Conservation (phyloP, 257 asterid species). For the Solanum microdontum region DNA sequence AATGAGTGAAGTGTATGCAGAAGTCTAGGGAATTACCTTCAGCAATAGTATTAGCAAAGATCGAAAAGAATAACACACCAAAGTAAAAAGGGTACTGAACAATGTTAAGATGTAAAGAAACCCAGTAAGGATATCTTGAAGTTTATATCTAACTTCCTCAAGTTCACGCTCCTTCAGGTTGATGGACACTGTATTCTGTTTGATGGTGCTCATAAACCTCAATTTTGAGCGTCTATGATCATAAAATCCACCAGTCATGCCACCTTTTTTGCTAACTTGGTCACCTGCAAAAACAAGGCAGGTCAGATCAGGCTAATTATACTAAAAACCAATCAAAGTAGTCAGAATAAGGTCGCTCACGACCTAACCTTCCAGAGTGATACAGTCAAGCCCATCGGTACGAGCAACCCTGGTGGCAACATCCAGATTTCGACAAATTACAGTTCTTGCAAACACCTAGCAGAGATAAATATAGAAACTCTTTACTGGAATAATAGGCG, state of each 20-base stretch:
- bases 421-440: constrained; percentile 87
- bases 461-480: not conserved
- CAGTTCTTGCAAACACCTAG: constrained; percentile 90
- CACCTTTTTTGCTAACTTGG: constrained; percentile 98
- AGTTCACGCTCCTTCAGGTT: constrained; percentile 49
- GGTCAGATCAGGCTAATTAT: constrained; percentile 7
- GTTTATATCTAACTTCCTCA: constrained; percentile 42
- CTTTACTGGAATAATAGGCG: not conserved
- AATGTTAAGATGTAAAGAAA: constrained; percentile 5
- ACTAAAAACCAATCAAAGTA: not conserved
- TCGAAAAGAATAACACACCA: not conserved
- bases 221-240: constrained; percentile 83
- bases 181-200: constrained; percentile 40
- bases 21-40: not conserved
- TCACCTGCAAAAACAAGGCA: constrained; percentile 51
- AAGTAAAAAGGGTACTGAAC: constrained; percentile 5
- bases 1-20: not conserved
- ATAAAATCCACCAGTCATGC: constrained; percentile 99
- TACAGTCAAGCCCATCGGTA: constrained; percentile 82
- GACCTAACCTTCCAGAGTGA: constrained; percentile 76
- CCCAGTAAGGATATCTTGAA: constrained; percentile 78
- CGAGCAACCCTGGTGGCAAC: constrained; percentile 95
- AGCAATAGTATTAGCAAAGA: not conserved
- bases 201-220: constrained; percentile 68
- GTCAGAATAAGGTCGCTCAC: constrained; percentile 9